These are phyloP conservation scores for Cajanus cajan DNA, from an alignment of 306 rosid genomes.

Conservation along the genomic window DNA sequence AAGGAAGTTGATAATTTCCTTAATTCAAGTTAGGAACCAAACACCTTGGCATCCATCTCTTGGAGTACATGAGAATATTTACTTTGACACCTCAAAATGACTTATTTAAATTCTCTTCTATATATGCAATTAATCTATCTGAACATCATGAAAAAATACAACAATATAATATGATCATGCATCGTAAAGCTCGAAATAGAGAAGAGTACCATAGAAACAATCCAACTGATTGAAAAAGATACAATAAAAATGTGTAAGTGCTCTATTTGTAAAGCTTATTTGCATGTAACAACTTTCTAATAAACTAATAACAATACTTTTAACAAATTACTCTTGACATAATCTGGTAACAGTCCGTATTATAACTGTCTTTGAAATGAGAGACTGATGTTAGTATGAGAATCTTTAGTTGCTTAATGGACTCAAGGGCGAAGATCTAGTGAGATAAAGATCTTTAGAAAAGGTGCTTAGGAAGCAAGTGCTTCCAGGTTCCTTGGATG, in stretches of 20 bases:
- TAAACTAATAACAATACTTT: no score
- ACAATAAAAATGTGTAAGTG: no score
- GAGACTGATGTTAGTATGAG: not conserved
- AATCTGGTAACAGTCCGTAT: not conserved
- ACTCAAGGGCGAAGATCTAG: not conserved
- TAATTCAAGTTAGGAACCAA: not conserved
- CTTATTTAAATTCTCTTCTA: not conserved
- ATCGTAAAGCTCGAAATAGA: no score
- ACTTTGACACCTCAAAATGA: not conserved
- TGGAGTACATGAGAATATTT: no score
- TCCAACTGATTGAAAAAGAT: no score
- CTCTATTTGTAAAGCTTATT: no score
- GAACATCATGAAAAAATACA: no score
- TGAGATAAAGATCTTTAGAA: not conserved
- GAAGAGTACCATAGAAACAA: no score
- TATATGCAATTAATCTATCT: no score
- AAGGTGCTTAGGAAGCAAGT: not conserved
- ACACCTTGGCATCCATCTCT: not conserved
- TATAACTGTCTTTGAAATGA: not conserved
- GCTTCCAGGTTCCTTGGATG: not conserved
- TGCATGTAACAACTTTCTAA: no score
- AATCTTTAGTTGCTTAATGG: not conserved
- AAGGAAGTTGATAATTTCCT: not conserved
- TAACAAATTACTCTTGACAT: no score
- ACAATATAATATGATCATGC: no score